phyloP scores from a whole-genome alignment of 257 asterid species.

The Solanum tarapatanum region DNA sequence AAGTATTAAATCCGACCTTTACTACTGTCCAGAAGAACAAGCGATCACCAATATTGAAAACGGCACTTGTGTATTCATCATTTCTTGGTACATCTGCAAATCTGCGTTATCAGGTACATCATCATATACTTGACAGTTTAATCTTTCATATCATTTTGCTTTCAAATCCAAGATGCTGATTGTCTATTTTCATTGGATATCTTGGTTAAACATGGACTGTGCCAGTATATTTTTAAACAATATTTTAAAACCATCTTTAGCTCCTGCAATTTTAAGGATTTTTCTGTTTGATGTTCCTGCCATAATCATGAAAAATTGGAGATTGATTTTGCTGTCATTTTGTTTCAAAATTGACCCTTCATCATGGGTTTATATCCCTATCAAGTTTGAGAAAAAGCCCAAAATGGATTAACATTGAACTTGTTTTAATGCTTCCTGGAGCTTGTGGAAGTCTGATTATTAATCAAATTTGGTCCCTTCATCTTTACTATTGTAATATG shows the following conservation, averaged over 20 bases:
- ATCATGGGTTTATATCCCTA: neutral
- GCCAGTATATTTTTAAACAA: neutral
- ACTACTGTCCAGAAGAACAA: slow-evolving; percentile 30
- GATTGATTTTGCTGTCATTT: neutral
- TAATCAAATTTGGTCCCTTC: neutral
- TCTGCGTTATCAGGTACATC: slow-evolving; percentile 75
- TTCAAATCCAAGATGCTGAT: neutral
- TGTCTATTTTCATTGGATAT: neutral
- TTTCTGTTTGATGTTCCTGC: neutral
- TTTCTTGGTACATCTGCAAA: slow-evolving; percentile 89
- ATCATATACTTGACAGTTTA: neutral
- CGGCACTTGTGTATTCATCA: slow-evolving; percentile 61
- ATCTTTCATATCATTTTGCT: neutral
- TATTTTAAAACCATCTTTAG: neutral
- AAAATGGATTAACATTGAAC: neutral
- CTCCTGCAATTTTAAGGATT: neutral
- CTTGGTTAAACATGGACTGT: neutral
- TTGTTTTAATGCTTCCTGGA: neutral
- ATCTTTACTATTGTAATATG: neutral
- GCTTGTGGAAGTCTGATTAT: neutral
- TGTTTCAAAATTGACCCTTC: neutral
- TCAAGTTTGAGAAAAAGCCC: neutral
- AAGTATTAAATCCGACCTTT: slow-evolving; percentile 44
- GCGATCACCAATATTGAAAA: slow-evolving; percentile 83
- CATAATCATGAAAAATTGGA: neutral